These are phyloP conservation scores for Nemania diffusa DNA, from an alignment of 2,329 filamentous ascomycete species.

Conservation along the genomic window DNA sequence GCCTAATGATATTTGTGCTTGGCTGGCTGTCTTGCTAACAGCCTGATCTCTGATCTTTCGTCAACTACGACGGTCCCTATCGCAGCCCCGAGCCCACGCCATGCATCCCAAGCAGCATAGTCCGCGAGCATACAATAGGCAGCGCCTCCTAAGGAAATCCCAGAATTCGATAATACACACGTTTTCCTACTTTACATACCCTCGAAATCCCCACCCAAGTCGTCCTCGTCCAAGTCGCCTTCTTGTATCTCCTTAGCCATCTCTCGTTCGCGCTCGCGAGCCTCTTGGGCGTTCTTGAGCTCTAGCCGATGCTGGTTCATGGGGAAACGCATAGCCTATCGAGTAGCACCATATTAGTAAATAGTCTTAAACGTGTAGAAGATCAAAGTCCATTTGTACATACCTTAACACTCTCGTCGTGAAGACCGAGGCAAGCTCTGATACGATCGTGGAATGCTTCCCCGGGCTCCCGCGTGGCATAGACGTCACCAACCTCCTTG, in stretches of 20 bases:
- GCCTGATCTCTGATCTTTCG: conserved; percentile 28
- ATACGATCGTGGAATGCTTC: conserved; percentile 99
- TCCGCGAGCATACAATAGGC: conserved; percentile 25
- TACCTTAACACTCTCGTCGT: conserved; percentile 99
- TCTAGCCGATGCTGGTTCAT: conserved; percentile 99
- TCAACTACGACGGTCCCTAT: conserved; percentile 36
- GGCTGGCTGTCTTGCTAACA: conserved; percentile 29
- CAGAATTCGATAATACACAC: conserved; percentile 45
- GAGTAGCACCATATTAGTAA: conserved; percentile 43
- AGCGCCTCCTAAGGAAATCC: conserved; percentile 29
- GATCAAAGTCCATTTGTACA: conserved; percentile 44
- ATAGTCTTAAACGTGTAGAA: conserved; percentile 4
- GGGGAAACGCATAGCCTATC: conserved; percentile 94
- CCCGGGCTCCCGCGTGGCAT: conserved; percentile 92
- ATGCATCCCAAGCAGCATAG: conserved; percentile 21
- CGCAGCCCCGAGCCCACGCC: conserved; percentile 25
- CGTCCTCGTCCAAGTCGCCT: conserved; percentile 95
- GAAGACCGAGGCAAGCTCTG: conserved; percentile 85
- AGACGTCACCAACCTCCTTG: conserved; percentile 94
- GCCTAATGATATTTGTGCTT: conserved; percentile 39
- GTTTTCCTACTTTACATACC: conserved; percentile 73
- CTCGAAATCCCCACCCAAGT: conserved; percentile 94
- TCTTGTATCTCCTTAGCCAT: conserved; percentile 99
- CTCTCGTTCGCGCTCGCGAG: conserved; percentile 94
- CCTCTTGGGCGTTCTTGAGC: conserved; percentile 97